Percentiles rank a stretch among this genome's conserved stretches.
Evolutionary conservation across 768 basidiomycete genomes (phyloP).

Genomic region (Termitomyces heimii): DNA sequence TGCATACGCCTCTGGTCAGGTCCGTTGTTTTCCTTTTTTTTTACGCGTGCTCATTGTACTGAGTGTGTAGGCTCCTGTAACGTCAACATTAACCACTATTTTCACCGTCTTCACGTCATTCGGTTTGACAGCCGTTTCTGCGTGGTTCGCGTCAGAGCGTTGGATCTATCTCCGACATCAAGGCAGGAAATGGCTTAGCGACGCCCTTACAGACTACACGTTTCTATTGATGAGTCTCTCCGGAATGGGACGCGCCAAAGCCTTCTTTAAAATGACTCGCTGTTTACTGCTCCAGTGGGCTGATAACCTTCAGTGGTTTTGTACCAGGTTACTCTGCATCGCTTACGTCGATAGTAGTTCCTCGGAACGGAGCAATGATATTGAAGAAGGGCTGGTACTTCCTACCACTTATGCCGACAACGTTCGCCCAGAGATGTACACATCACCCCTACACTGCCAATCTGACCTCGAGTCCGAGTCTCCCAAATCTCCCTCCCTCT

Average conservation of each 20-base stretch:
- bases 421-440: slow-evolving; percentile 1
- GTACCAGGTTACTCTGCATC: slow-evolving; percentile 18
- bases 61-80: slow-evolving; percentile 41
- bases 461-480: slow-evolving; percentile 17
- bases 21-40: slow-evolving; percentile 19
- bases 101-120: slow-evolving; percentile 72
- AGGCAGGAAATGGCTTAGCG: slow-evolving; percentile 66
- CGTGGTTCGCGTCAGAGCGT: slow-evolving; percentile 70
- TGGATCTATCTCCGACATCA: slow-evolving; percentile 58
- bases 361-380: slow-evolving; percentile 18
- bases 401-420: slow-evolving; percentile 16
- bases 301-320: slow-evolving; percentile 16
- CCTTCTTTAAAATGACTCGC: slow-evolving; percentile 10
- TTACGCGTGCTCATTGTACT: neutral
- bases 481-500: slow-evolving; percentile 9
- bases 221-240: slow-evolving; percentile 28
- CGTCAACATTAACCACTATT: slow-evolving; percentile 69
- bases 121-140: slow-evolving; percentile 62
- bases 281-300: slow-evolving; percentile 12
- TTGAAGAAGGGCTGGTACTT: slow-evolving; percentile 21
- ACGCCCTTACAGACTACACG: slow-evolving; percentile 44
- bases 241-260: slow-evolving; percentile 16
- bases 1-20: slow-evolving; percentile 69
- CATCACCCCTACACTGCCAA: slow-evolving; percentile 11
- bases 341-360: slow-evolving; percentile 17